Evolutionary conservation across 1,284 basidiomycete species (phyloP).

Genomic region (Exobasidium cylindrosporum): DNA sequence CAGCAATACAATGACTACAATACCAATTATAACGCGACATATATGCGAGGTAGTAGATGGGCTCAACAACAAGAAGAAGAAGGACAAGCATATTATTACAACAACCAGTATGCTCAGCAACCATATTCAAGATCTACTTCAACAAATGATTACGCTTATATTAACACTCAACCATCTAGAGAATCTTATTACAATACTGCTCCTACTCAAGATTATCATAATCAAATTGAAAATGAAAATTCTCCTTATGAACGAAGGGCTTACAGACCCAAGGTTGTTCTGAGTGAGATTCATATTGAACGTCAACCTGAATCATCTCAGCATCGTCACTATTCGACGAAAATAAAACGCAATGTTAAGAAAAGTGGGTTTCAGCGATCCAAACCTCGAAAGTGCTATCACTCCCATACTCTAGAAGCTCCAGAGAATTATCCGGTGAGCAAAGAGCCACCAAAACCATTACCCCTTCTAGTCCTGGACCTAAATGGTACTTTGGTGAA

Average conservation of each 20-base stretch:
- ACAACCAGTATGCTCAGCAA: background rate
- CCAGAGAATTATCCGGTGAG: background rate
- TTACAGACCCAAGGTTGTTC: background rate
- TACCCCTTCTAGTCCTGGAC: conserved; percentile 69
- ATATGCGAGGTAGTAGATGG: too few relatives aligned
- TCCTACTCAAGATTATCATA: background rate
- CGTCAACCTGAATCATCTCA: background rate
- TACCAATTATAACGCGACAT: too few relatives aligned
- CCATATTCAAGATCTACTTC: background rate
- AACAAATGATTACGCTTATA: background rate
- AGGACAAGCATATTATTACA: background rate
- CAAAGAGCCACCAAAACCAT: conserved; percentile 7
- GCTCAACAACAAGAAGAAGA: too few relatives aligned
- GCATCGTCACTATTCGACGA: background rate
- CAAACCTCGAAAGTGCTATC: background rate
- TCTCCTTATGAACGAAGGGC: background rate
- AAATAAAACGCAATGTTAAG: background rate
- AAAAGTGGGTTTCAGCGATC: background rate
- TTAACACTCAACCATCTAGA: background rate
- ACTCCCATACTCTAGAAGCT: background rate
- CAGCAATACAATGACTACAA: too few relatives aligned
- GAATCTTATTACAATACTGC: background rate
- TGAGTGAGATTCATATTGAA: background rate
- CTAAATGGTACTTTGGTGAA: conserved; percentile 78
- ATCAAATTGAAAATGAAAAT: background rate